Base-by-base conservation (phyloP, 2,329 filamentous ascomycete genomes). In the Grosmannia serpens region DNA sequence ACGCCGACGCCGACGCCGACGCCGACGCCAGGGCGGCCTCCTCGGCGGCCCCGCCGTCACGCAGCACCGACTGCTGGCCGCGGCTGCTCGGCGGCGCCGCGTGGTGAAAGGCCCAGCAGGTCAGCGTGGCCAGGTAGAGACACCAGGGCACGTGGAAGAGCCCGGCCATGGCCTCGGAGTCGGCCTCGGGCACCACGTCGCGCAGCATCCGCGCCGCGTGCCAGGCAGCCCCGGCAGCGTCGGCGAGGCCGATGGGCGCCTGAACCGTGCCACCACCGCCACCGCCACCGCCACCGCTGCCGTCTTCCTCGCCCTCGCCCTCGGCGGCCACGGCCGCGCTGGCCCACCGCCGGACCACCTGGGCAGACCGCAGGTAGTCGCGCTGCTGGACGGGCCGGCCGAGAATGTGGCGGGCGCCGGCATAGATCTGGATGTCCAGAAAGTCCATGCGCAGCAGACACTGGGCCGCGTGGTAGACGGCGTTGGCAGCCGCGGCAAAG, bases 101-200 rank as follows among this genome's bases (percentile, higher is more conserved):
- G 27, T 63, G 62, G 27, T 59, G 46, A 33, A 62, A 63, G 2
- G 56, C 62, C 62, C 62, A 63, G 56, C 53, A 57, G 13, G 62
- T 63, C 4, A 63, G 58, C 10, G 62, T 60, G 2, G 62, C 60
- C 22, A 63, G 33, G 44, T 62, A 63, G 17, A 63, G 57, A 35
- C 62, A 63, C 62, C 62, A 63, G 1, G 62, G 62, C 33, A 62
- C 59, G 52, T 63, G 62, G 38, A 61, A 62, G 5, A 63, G 47
- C 24, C 62, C 59, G 17, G 59, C 58, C 56, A 61, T 60, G 53
- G 59, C 58, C 4, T 63, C 62, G 4, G 47, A 59, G 24, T 62
- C 59, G 33, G 53, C 55, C 26, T 58, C 24, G 5, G 35, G 53
- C 1, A 52, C 35, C 5, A 55, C 62, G 4, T 63, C 60, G 29